Base-by-base conservation (phyloP, 257 asterid species). In the Nicotiana undulata region DNA sequence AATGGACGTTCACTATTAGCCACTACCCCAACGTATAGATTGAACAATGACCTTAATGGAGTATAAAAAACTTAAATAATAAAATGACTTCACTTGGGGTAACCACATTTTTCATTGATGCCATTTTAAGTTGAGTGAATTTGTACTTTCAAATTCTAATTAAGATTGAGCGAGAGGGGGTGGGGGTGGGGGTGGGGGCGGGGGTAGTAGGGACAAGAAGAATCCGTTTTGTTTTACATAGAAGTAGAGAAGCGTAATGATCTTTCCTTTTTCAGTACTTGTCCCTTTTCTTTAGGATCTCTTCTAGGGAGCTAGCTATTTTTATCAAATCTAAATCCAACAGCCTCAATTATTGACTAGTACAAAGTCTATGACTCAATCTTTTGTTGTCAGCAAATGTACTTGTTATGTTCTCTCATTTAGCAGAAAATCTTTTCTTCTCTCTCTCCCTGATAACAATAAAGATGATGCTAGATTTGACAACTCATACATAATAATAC, bases 321-420 rank as follows among this genome's bases (percentile, higher is more conserved):
- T 79, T 84, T 72, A 83, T 82, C 89, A 74, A 84, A 82, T 82
- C 75, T 46, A 82, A 83, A 83, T 85, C 90, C 76, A 34, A 79
- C 83, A 87, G 94, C 94, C 97, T 72, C 89, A 74, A 89, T 86
- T 81, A 70, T 92, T 93, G 93, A 92, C 97, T 83, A 68, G 76
- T 79, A 67, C 80, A 18, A 34, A 77, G 83, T 5, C 12, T 40
- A 79, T 32, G 58, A 81, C 86, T 64, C 60, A 80, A 80, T 67
- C 88, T 86, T 83, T 86, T 77, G 59, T 78, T 81, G 81, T 86
- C 85, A 83, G 81, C 84, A 86, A 64, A 78, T 78, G 75, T 64
- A 78, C 81, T 58, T 60, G 55, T 59, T 3, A 78, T 77, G 11
- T 40, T 40, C 46, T 40, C 46, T 40, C 49, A 40, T 40, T 40